These are phyloP conservation scores for Arthrinium phaeospermum DNA, from an alignment of 2,329 filamentous ascomycete species.

Conservation along the genomic window DNA sequence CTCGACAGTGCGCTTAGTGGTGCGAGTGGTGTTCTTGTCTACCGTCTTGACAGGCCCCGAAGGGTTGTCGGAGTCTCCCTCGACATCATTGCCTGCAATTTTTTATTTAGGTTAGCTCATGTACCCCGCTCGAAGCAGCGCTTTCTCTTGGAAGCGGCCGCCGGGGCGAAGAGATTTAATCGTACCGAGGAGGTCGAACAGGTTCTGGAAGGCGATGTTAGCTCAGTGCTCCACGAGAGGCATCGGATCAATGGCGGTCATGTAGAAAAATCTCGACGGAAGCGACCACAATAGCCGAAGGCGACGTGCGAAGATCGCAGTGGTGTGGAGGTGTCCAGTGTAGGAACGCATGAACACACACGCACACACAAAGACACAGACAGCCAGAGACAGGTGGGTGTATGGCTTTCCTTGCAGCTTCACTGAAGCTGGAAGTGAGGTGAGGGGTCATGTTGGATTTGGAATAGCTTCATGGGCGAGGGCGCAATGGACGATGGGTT, in stretches of 20 bases:
- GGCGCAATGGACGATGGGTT: background rate
- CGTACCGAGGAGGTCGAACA: constrained; percentile 97
- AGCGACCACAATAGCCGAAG: constrained; percentile 19
- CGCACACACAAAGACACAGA: background rate
- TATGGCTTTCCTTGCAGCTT: constrained; percentile 4
- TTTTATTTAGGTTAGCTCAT: constrained; percentile 32
- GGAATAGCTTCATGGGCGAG: constrained; percentile 19
- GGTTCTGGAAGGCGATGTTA: constrained; percentile 68
- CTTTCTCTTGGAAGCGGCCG: constrained; percentile 25
- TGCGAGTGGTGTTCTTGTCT: constrained; percentile 80
- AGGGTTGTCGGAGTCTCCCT: constrained; percentile 73
- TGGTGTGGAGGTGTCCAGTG: constrained; percentile 8
- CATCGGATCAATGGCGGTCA: background rate
- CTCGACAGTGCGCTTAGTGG: constrained; percentile 84
- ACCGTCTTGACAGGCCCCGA: constrained; percentile 85
- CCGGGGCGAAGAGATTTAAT: constrained; percentile 31
- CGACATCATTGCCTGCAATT: constrained; percentile 61
- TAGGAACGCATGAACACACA: background rate
- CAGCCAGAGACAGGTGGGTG: background rate
- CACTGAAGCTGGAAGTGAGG: background rate
- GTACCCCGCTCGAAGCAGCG: constrained; percentile 21
- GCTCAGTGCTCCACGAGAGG: constrained; percentile 1
- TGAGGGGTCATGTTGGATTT: constrained; percentile 11
- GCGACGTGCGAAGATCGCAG: constrained; percentile 14
- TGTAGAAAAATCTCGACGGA: background rate